Evolutionary conservation across 2,329 filamentous ascomycete species (phyloP).

Genomic region (Cylindrodendrum hubeiense): DNA sequence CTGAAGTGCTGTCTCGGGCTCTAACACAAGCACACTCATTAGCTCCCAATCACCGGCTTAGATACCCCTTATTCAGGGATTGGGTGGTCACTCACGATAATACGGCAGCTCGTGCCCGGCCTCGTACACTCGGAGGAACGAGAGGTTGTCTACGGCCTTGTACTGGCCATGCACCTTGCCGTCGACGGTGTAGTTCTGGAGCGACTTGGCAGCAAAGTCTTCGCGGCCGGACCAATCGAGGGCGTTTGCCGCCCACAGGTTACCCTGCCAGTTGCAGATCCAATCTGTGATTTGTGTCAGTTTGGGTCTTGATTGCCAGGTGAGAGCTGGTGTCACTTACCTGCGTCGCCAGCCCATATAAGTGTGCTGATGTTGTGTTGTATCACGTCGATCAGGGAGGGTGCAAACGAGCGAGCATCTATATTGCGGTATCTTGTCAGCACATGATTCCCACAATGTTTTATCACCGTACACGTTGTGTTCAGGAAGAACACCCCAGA

Average conservation of each 20-base stretch:
- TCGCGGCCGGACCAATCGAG: conserved; percentile 56
- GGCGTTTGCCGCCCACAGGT: conserved; percentile 58
- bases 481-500: not conserved
- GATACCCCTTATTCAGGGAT: too few species aligned
- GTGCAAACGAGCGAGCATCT: conserved; percentile 59
- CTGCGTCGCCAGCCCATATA: conserved; percentile 68
- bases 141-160: conserved; percentile 67
- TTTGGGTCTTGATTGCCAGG: not conserved
- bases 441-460: not conserved
- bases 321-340: conserved; percentile 33
- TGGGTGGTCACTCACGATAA: conserved; percentile 47
- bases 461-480: not conserved
- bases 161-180: conserved; percentile 61
- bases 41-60: too few species aligned
- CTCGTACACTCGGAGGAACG: conserved; percentile 69
- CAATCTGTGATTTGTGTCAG: conserved; percentile 55
- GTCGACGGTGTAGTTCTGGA: conserved; percentile 60
- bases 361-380: conserved; percentile 61
- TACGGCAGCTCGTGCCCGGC: conserved; percentile 68
- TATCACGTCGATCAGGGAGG: conserved; percentile 58
- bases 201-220: conserved; percentile 51
- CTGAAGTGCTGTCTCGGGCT: conserved; percentile 43
- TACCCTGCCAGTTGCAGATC: conserved; percentile 71
- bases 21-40: conserved; percentile 28
- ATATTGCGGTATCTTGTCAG: conserved; percentile 19